Conservation (phyloP, 1,139 yeast genomes). For the Candida gigantensis region DNA sequence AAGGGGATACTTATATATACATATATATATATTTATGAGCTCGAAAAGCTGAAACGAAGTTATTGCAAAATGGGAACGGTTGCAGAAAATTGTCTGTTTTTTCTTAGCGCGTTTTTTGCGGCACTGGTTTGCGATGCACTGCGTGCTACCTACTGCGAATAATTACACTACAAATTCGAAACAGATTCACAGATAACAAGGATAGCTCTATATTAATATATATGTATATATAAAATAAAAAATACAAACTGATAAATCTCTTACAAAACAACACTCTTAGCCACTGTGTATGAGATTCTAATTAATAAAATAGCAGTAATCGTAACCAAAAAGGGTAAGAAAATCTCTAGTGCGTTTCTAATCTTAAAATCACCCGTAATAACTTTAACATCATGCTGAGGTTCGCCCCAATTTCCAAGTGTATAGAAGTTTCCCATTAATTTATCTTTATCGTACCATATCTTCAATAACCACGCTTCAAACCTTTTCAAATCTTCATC, state of each 20-base stretch:
- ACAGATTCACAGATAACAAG: constrained; percentile 1
- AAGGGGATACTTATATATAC: neutral
- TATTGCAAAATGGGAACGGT: neutral
- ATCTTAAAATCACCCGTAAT: constrained; percentile 34
- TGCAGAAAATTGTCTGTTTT: neutral
- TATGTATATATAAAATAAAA: neutral
- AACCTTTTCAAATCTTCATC: constrained; percentile 48
- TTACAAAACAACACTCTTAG: no score
- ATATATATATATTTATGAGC: no score
- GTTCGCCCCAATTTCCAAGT: constrained; percentile 42
- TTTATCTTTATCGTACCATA: constrained; percentile 82
- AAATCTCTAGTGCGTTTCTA: constrained; percentile 22
- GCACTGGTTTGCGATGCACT: no score
- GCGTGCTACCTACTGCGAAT: no score
- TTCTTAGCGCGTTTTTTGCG: neutral
- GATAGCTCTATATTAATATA: constrained; percentile 1
- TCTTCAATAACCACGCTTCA: constrained; percentile 69
- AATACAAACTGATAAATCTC: no score
- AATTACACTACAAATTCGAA: constrained; percentile 1
- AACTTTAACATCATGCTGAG: constrained; percentile 19
- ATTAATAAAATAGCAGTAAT: constrained; percentile 17
- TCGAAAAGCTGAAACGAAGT: neutral
- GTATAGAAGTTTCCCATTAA: constrained; percentile 60
- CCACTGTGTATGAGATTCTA: constrained; percentile 14
- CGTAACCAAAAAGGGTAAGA: constrained; percentile 21